Evolutionary conservation across 2,329 filamentous ascomycete species (phyloP).

Genomic region (Aureobasidium mangrovei): DNA sequence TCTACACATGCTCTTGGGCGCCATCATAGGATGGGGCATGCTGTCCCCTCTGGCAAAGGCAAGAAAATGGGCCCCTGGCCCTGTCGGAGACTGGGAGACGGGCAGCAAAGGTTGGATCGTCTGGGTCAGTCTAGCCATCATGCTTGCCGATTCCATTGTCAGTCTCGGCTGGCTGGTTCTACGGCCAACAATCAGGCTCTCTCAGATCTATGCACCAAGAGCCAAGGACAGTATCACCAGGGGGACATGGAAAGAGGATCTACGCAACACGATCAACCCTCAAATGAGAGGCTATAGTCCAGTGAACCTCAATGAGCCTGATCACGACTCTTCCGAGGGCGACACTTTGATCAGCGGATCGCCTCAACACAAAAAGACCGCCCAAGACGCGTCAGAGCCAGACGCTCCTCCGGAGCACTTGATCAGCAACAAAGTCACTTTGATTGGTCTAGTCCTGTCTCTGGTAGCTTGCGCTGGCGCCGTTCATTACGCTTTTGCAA

Average conservation of each 20-base stretch:
- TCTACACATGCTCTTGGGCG: conserved; percentile 88
- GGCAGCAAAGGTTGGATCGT: conserved; percentile 99
- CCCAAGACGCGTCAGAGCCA: conserved; percentile 45
- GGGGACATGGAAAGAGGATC: conserved; percentile 23
- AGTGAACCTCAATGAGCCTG: conserved; percentile 23
- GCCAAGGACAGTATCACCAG: conserved; percentile 21
- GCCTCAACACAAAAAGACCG: conserved; percentile 14
- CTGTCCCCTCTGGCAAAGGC: conserved; percentile 81
- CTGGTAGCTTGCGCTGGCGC: conserved; percentile 70
- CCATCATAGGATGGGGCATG: conserved; percentile 80
- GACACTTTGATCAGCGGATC: background rate
- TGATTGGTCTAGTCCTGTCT: conserved; percentile 66
- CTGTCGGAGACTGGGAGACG: conserved; percentile 77
- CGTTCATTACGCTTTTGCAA: conserved; percentile 75
- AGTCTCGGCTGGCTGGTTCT: conserved; percentile 72
- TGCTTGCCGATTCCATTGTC: conserved; percentile 87
- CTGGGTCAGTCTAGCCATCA: conserved; percentile 91
- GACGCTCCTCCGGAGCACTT: conserved; percentile 81
- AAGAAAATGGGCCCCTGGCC: conserved; percentile 80
- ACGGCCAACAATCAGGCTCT: conserved; percentile 50
- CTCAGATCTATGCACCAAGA: conserved; percentile 30
- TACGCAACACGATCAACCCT: conserved; percentile 26
- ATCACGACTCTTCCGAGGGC: conserved; percentile 15
- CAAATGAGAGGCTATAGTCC: conserved; percentile 32
- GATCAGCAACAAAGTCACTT: conserved; percentile 61